A percentile compares a stretch with the other conserved stretches of the same genome.
These are phyloP conservation scores for Chaetomium olivaceum DNA, from an alignment of 2,329 filamentous ascomycete genomes.

Conservation along the genomic window DNA sequence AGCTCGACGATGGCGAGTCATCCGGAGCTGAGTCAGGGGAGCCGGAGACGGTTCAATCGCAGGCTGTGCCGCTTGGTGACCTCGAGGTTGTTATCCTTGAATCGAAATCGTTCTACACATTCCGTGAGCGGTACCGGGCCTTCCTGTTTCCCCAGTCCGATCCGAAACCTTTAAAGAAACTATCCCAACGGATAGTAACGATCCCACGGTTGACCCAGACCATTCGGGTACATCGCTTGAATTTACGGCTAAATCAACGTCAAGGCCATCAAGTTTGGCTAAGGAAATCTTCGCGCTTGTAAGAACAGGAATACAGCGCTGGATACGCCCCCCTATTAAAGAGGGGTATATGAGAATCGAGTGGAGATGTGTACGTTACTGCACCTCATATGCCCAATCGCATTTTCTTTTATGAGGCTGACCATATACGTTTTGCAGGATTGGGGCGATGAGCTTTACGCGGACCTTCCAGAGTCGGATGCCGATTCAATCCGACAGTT, in stretches of 20 bases:
- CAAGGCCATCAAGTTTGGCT: not conserved
- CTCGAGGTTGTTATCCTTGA: not conserved
- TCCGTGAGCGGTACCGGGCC: not conserved
- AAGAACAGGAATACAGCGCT: not conserved
- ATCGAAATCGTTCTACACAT: not conserved
- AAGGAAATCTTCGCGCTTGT: not conserved
- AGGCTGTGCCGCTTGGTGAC: not conserved
- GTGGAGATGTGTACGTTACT: not conserved
- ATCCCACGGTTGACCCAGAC: not conserved
- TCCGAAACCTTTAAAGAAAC: not conserved
- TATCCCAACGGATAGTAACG: not conserved
- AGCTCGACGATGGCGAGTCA: not conserved
- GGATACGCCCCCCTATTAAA: not conserved
- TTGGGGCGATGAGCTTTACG: not conserved
- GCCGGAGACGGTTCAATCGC: not conserved
- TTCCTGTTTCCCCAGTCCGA: not conserved
- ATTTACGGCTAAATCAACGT: not conserved
- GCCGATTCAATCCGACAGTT: not conserved
- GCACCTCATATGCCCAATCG: no score
- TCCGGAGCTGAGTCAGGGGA: not conserved
- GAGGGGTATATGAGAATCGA: not conserved
- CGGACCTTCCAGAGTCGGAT: not conserved
- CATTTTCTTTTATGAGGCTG: not conserved
- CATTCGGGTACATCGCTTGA: not conserved
- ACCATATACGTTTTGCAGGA: not conserved